Base-by-base conservation (phyloP, 441 rosid genomes). In the Kokia cookei region DNA sequence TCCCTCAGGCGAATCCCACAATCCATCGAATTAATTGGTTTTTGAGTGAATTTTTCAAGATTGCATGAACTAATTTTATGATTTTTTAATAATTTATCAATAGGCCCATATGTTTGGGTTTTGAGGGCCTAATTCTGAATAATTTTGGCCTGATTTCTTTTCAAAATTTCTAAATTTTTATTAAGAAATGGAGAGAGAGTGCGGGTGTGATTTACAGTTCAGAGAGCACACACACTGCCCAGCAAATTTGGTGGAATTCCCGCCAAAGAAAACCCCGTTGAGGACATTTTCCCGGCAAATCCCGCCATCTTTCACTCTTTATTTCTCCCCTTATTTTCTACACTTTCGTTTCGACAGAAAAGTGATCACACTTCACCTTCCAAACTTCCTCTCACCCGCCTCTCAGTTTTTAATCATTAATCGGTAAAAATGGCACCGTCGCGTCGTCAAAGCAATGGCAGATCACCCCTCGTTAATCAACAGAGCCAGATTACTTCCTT, bases 381-480 rank as follows among this genome's bases (percentile, higher is more conserved):
- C 35, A 76, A 42, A 14, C 69, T 22, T 24, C 11, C 37, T 7
- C 29, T 45, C 32, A 3, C 15, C 43, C 15, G 24, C 22, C 3
- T 50, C 6, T 62, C 7, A 1, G 2, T 19, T 57, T 43, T 57
- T 19, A 7, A 15, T 61, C 61, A 47, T 72, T 60, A n/a, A 32
- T 62, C 60, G 69, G n/a, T 5, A 22, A 27, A 61, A 75, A 94
- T 92, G 97, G 91, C 93, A 13, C 82, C 95, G 60, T 73, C 91
- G 73, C 92, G 93, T 71, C 92, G 92, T 59, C 92, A 75, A 19
- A 83, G 76, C 85, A 91, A 81, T 53, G 97, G 97, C 57, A 81
- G 98, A 76, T 94, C 97, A 55, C 97, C 80, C 22, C 88, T 84
- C 74, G 95, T 93, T 14, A 94, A 94, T 77, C 93, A 89, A 67